Conservation (phyloP, 1,139 yeast species). For the Hemisphaericaspora xylanilytica region DNA sequence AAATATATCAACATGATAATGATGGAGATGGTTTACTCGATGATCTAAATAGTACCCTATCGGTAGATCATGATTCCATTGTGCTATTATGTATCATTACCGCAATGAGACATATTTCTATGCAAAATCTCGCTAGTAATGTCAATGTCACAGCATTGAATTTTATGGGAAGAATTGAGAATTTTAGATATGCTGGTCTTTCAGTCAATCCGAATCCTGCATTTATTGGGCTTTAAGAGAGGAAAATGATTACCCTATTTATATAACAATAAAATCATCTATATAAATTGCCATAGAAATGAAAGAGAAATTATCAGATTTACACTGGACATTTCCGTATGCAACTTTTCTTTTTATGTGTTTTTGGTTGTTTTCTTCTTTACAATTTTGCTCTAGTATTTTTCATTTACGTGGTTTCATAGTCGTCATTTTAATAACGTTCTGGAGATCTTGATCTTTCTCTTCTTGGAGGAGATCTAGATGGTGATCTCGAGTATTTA, state of each 20-base stretch:
- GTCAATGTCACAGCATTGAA: constrained; percentile 1
- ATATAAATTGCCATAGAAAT: neutral
- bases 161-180: constrained; percentile 2
- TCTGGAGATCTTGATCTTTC: constrained; percentile 42
- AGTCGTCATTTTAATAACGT: constrained; percentile 4
- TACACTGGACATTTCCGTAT: no score
- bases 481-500: constrained; percentile 39
- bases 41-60: constrained; percentile 28
- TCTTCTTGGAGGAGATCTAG: constrained; percentile 41
- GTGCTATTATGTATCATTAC: constrained; percentile 31
- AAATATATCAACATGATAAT: constrained; percentile 32
- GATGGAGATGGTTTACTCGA: constrained; percentile 7
- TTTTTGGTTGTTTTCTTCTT: neutral
- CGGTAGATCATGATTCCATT: constrained; percentile 32
- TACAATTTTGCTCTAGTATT: neutral
- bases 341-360: neutral
- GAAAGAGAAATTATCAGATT: neutral
- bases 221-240: neutral
- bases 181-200: constrained; percentile 3
- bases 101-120: constrained; percentile 33
- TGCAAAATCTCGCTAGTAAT: constrained; percentile 22
- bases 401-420: neutral
- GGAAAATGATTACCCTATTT: neutral
- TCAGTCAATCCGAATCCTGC: neutral
- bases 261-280: no score